These are phyloP conservation scores for Fragosphaeria purpurea DNA, from an alignment of 2,329 filamentous ascomycete genomes.

Conservation along the genomic window DNA sequence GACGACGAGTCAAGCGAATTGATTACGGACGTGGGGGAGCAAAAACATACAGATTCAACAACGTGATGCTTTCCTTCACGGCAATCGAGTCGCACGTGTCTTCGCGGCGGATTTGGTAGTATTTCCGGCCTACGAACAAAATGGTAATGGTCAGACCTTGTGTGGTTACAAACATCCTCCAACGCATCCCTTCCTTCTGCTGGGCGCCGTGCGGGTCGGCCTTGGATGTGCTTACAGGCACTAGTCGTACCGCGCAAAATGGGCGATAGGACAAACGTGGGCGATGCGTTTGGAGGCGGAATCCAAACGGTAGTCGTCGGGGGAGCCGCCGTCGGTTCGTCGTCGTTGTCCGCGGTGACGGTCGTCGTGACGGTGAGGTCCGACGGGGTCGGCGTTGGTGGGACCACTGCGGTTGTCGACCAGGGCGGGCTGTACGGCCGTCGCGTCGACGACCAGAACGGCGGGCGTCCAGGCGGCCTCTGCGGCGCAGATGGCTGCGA, in stretches of 20 bases:
- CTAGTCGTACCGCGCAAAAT: not conserved
- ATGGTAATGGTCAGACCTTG: not conserved
- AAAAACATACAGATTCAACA: constrained; percentile 1
- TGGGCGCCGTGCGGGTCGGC: too few relatives aligned
- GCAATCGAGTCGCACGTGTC: constrained; percentile 2
- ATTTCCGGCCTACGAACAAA: not conserved
- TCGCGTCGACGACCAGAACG: too few relatives aligned
- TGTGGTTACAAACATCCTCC: not conserved
- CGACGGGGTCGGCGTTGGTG: not conserved
- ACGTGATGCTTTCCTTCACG: not conserved
- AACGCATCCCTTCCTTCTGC: too few relatives aligned
- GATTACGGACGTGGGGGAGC: not conserved
- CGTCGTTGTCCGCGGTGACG: not conserved
- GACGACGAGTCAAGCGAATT: too few relatives aligned
- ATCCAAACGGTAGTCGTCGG: not conserved
- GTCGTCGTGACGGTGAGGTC: not conserved
- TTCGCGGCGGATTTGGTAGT: not conserved
- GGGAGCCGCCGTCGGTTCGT: not conserved
- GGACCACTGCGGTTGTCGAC: not conserved
- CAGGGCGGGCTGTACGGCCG: too few relatives aligned
- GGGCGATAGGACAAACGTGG: not conserved
- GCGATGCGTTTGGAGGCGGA: not conserved
- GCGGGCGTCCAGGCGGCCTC: not conserved
- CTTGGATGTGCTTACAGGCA: not conserved
- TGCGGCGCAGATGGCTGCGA: not conserved